phyloP scores from a whole-genome alignment of 306 rosid species.

The Hippophae gyantsensis region DNA sequence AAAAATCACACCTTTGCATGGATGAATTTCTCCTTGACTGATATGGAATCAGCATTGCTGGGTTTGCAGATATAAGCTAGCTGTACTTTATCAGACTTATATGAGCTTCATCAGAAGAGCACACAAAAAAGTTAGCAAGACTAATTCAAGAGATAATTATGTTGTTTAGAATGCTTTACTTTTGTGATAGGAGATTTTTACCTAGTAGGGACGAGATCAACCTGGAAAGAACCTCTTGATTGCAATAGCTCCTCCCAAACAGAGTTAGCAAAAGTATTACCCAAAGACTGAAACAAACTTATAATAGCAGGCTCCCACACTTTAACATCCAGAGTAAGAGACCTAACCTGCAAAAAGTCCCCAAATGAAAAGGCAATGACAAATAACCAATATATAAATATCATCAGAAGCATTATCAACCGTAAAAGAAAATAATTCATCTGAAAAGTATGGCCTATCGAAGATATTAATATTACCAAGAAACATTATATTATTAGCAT shows the following conservation, averaged over 20 bases:
- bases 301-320: slow-evolving; percentile 99
- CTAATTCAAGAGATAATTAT: slow-evolving; percentile 11
- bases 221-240: slow-evolving; percentile 82
- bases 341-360: slow-evolving; percentile 63
- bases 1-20: slow-evolving; percentile 74
- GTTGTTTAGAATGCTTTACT: slow-evolving; percentile 7
- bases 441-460: too few species aligned
- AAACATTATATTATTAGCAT: too few species aligned
- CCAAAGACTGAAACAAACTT: slow-evolving; percentile 91
- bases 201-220: slow-evolving; percentile 85
- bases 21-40: slow-evolving; percentile 95
- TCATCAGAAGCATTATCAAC: too few species aligned
- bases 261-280: slow-evolving; percentile 91
- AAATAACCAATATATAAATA: background rate
- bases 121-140: slow-evolving; percentile 25
- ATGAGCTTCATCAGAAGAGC: slow-evolving; percentile 45
- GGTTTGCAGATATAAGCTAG: slow-evolving; percentile 65
- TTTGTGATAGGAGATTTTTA: slow-evolving; percentile 34
- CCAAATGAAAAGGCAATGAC: slow-evolving; percentile 11
- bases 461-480: too few species aligned
- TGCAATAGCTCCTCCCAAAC: slow-evolving; percentile 98
- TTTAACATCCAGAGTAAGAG: slow-evolving; percentile 93
- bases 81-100: slow-evolving; percentile 63
- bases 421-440: too few species aligned
- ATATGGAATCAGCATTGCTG: slow-evolving; percentile 66